Evolutionary conservation across 495 filamentous ascomycete genomes (phyloP).

Genomic region (Xylaria curta): DNA sequence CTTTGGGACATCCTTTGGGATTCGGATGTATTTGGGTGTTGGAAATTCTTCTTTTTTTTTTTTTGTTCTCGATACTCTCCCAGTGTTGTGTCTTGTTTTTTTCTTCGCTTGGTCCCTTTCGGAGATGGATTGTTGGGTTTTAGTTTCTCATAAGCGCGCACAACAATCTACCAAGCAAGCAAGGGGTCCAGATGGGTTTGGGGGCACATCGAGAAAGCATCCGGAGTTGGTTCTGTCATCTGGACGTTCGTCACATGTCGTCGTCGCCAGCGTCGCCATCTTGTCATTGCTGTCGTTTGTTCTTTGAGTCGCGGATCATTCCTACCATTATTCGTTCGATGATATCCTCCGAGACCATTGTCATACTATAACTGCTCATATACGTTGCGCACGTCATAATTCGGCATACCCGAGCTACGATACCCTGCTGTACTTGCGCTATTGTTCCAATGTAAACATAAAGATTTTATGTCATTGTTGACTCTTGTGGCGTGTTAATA

Average conservation of each 20-base stretch:
- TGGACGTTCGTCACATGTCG: constrained; percentile 36
- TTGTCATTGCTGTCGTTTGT: constrained; percentile 25
- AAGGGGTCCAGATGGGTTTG: constrained; percentile 32
- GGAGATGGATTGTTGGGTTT: constrained; percentile 38
- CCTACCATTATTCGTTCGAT: constrained; percentile 34
- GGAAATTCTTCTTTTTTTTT: constrained; percentile 13
- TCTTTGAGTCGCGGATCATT: constrained; percentile 27
- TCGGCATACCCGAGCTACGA: constrained; percentile 29
- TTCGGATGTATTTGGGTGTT: constrained; percentile 18
- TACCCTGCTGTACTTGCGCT: constrained; percentile 27
- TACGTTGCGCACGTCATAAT: constrained; percentile 26
- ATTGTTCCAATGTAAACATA: constrained; percentile 24
- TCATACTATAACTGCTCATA: constrained; percentile 25
- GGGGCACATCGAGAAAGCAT: constrained; percentile 34
- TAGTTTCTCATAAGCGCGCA: constrained; percentile 35
- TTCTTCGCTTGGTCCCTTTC: constrained; percentile 27
- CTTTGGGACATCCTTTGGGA: constrained; percentile 16
- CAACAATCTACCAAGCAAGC: constrained; percentile 39
- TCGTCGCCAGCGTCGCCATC: constrained; percentile 34
- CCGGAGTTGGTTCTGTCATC: constrained; percentile 33
- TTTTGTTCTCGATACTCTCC: constrained; percentile 27
- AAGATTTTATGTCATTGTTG: constrained; percentile 17
- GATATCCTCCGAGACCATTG: constrained; percentile 30
- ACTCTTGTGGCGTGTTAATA: constrained; percentile 16
- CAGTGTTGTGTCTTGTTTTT: constrained; percentile 24